phyloP scores from a whole-genome alignment of 2,329 filamentous ascomycete species.

The Cladosporium sp. region DNA sequence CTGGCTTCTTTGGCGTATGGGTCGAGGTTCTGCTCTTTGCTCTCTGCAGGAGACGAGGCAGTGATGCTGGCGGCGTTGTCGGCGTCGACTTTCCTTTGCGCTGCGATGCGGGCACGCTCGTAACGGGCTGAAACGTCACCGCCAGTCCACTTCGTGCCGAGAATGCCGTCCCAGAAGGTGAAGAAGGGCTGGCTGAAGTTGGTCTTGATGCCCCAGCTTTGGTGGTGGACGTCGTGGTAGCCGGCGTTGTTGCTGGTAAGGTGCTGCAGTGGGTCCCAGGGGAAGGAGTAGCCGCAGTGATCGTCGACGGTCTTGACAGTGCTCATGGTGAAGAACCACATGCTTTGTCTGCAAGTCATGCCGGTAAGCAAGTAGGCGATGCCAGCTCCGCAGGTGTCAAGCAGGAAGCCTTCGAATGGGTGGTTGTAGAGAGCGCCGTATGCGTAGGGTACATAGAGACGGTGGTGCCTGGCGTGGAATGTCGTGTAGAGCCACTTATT shows the following conservation, averaged over 20 bases:
- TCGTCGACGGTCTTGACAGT: constrained; percentile 97
- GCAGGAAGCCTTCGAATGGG: constrained; percentile 85
- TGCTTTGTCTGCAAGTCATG: constrained; percentile 81
- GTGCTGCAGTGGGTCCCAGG: constrained; percentile 89
- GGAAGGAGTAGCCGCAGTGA: constrained; percentile 93
- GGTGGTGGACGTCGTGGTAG: constrained; percentile 98
- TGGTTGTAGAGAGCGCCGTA: constrained; percentile 98
- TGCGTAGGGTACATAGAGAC: constrained; percentile 94
- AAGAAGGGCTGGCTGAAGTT: constrained; percentile 83
- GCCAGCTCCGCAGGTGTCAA: constrained; percentile 85
- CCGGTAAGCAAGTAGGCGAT: constrained; percentile 75
- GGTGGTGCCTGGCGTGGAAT: constrained; percentile 93
- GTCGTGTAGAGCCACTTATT: constrained; percentile 94
- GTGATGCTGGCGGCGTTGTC: constrained; percentile 35
- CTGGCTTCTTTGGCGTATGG: constrained; percentile 25
- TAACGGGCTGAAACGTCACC: constrained; percentile 58
- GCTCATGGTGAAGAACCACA: constrained; percentile 82
- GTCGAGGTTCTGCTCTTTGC: constrained; percentile 14
- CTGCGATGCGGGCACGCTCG: constrained; percentile 51
- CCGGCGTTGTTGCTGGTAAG: constrained; percentile 92
- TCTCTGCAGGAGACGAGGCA: constrained; percentile 14
- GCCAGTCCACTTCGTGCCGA: constrained; percentile 80
- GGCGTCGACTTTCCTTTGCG: constrained; percentile 54
- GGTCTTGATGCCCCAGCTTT: constrained; percentile 98
- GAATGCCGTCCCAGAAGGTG: constrained; percentile 84